phyloP scores from a whole-genome alignment of 352 stramenopile species.

The Phytophthora citrophthora region DNA sequence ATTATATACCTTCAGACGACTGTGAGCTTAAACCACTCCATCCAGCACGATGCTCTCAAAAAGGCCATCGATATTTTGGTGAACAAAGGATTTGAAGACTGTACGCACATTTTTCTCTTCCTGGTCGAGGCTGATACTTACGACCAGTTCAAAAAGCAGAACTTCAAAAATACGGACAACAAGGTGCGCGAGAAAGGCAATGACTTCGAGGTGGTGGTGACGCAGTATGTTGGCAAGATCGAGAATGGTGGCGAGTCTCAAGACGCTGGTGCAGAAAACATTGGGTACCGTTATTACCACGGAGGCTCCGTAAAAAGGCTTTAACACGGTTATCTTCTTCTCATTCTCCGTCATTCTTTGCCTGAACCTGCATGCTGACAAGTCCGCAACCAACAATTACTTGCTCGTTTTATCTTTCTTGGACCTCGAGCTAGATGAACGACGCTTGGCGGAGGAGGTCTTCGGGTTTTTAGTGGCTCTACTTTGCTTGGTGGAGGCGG shows the following conservation, averaged over 20 bases:
- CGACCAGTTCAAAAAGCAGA: conserved; percentile 21
- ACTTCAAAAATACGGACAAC: conserved; percentile 21
- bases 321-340: too few species aligned
- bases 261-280: too few species aligned
- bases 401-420: too few species aligned
- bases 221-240: conserved; percentile 21
- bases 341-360: too few species aligned
- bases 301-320: too few species aligned
- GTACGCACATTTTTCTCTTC: conserved; percentile 40
- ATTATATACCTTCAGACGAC: conserved; percentile 35
- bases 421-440: too few species aligned
- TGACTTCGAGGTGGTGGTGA: conserved; percentile 12
- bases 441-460: neutral
- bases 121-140: conserved; percentile 38
- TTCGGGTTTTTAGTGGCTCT: too few species aligned
- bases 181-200: neutral
- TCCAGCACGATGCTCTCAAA: conserved; percentile 35
- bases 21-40: conserved; percentile 26
- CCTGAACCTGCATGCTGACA: too few species aligned
- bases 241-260: too few species aligned
- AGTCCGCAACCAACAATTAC: too few species aligned
- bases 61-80: conserved; percentile 17
- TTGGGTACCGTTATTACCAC: too few species aligned
- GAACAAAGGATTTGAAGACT: conserved; percentile 21
- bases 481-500: too few species aligned